Evolutionary conservation across 768 basidiomycete genomes (phyloP).

Genomic region (Trametes gibbosa): DNA sequence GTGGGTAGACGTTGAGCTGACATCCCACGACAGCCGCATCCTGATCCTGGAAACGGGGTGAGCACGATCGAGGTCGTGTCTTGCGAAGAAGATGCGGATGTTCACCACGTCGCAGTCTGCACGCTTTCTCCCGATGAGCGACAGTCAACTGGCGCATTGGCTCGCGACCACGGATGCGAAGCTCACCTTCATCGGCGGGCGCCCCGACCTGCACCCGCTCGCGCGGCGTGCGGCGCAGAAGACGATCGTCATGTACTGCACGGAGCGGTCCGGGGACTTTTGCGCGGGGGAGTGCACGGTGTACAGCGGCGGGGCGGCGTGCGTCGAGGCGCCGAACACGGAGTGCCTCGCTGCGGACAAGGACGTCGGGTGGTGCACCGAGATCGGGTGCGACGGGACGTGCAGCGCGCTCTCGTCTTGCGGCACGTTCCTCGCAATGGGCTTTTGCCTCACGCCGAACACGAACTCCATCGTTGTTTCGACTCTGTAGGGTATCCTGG

Average conservation of each 20-base stretch:
- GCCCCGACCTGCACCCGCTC: conserved; percentile 11
- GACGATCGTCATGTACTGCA: conserved; percentile 33
- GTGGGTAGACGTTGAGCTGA: too few species aligned
- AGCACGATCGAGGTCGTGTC: too few species aligned
- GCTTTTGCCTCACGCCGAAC: conserved; percentile 32
- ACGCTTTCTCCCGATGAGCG: too few species aligned
- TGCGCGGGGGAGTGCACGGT: conserved; percentile 35
- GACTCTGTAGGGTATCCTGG: not conserved
- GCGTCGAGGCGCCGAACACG: conserved; percentile 31
- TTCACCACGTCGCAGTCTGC: too few species aligned
- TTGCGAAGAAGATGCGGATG: too few species aligned
- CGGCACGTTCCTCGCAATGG: conserved; percentile 25
- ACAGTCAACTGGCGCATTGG: conserved; percentile 15
- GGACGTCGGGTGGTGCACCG: conserved; percentile 32
- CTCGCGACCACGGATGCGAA: conserved; percentile 22
- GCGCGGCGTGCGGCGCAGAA: conserved; percentile 18
- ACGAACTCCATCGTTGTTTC: conserved; percentile 27
- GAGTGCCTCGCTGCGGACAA: conserved; percentile 32
- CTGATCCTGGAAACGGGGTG: too few species aligned
- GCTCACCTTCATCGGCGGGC: conserved; percentile 21
- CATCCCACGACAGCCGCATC: too few species aligned
- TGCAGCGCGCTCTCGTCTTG: conserved; percentile 28
- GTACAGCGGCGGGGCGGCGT: conserved; percentile 29
- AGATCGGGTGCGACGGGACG: conserved; percentile 22
- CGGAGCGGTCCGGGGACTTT: conserved; percentile 16